Evolutionary conservation across 257 asterid genomes (phyloP).

Genomic region (Ophiorrhiza pumila): DNA sequence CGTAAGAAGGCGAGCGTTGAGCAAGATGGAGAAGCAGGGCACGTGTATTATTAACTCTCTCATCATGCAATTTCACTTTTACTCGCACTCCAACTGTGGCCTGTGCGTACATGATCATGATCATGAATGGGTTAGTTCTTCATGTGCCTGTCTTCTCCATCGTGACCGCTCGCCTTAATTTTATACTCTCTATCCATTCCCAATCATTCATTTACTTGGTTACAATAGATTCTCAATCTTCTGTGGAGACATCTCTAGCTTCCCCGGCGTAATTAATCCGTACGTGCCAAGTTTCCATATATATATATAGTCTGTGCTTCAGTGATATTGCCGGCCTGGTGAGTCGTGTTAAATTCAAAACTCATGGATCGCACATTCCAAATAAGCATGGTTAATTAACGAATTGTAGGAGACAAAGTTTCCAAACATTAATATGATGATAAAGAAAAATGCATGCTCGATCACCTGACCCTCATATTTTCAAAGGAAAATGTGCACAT

Average conservation of each 20-base stretch:
- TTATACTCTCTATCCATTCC: neutral
- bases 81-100: no score
- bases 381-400: neutral
- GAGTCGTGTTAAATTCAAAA: neutral
- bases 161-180: constrained; percentile 36
- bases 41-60: constrained; percentile 83
- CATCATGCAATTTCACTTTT: no score
- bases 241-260: no score
- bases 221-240: neutral
- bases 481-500: neutral
- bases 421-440: no score
- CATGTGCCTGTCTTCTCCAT: constrained; percentile 54
- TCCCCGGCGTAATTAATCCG: no score
- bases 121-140: constrained; percentile 32
- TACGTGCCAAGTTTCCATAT: no score
- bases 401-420: no score
- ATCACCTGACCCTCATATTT: neutral
- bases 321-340: neutral
- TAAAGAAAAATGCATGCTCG: neutral
- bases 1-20: constrained; percentile 55
- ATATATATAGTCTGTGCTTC: no score
- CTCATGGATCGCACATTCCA: neutral
- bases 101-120: no score
- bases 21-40: constrained; percentile 99
- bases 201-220: neutral